These are phyloP conservation scores for Kuraishia capsulata DNA, from an alignment of 805 yeast species.

Conservation along the genomic window DNA sequence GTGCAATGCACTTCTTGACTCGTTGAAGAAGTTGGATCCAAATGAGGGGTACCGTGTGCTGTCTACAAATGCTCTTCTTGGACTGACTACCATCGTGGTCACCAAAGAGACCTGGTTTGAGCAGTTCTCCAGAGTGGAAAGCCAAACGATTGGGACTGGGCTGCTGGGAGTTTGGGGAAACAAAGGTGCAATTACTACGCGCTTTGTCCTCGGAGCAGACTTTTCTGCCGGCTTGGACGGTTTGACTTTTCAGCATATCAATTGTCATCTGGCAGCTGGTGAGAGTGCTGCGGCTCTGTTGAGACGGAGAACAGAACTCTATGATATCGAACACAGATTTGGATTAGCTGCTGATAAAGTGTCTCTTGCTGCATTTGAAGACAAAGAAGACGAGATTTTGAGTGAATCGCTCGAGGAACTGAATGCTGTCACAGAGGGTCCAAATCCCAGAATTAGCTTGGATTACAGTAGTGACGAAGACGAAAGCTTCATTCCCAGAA, in stretches of 20 bases:
- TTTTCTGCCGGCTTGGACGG: conserved; percentile 14
- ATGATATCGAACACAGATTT: conserved; percentile 7
- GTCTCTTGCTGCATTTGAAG: not conserved
- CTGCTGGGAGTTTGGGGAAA: conserved; percentile 42
- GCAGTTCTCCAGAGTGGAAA: conserved; percentile 26
- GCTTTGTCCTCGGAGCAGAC: conserved; percentile 25
- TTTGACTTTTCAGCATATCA: conserved; percentile 21
- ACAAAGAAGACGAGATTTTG: not conserved
- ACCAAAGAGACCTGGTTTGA: conserved; percentile 17
- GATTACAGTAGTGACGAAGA: not conserved
- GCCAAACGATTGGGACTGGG: conserved; percentile 40
- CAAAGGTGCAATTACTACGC: conserved; percentile 41
- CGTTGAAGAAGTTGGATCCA: conserved; percentile 17
- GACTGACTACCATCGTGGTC: conserved; percentile 32
- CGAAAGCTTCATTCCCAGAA: not conserved
- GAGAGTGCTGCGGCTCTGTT: conserved; percentile 5
- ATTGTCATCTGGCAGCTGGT: conserved; percentile 42
- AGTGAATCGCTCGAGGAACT: not conserved
- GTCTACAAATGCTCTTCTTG: conserved; percentile 34
- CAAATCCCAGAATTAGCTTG: not conserved
- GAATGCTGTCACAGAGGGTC: too few relatives aligned
- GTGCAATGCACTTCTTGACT: conserved; percentile 11
- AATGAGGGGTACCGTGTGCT: conserved; percentile 21
- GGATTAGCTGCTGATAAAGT: conserved; percentile 1
- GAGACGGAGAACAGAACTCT: conserved; percentile 6